phyloP scores from a whole-genome alignment of 768 basidiomycete genomes.

The Suillus luteus region DNA sequence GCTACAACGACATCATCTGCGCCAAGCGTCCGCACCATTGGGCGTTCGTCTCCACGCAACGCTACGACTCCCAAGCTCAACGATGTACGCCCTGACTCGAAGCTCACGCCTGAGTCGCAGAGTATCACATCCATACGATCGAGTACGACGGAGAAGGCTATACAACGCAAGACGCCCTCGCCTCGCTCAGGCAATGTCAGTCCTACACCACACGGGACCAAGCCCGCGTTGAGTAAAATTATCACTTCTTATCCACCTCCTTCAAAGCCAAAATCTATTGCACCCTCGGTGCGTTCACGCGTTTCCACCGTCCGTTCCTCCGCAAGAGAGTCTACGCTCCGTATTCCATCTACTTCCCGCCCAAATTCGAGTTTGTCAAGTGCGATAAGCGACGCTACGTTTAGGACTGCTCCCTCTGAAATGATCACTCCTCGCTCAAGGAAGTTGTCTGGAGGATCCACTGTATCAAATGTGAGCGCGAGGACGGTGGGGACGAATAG shows the following conservation, averaged over 20 bases:
- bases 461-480: constrained; percentile 32
- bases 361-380: constrained; percentile 33
- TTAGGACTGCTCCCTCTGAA: constrained; percentile 34
- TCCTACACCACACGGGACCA: constrained; percentile 7
- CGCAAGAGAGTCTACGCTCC: constrained; percentile 28
- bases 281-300: constrained; percentile 21
- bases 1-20: constrained; percentile 29
- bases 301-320: constrained; percentile 33
- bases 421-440: constrained; percentile 33
- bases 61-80: constrained; percentile 26
- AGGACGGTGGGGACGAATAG: constrained; percentile 31
- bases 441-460: constrained; percentile 32
- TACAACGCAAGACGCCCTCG: constrained; percentile 2
- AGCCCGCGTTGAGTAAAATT: constrained; percentile 17
- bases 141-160: constrained; percentile 26
- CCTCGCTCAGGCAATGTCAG: constrained; percentile 8
- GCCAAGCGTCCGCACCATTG: constrained; percentile 27
- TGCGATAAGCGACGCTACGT: constrained; percentile 33
- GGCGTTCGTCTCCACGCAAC: constrained; percentile 28
- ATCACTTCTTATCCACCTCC: constrained; percentile 14
- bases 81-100: constrained; percentile 68
- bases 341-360: constrained; percentile 33
- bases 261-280: constrained; percentile 17
- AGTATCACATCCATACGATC: constrained; percentile 29
- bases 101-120: constrained; percentile 56